Evolutionary conservation across 768 basidiomycete genomes (phyloP), one percentile per base, ranked within the genome.

Genomic region (Solioccasus polychromus): DNA sequence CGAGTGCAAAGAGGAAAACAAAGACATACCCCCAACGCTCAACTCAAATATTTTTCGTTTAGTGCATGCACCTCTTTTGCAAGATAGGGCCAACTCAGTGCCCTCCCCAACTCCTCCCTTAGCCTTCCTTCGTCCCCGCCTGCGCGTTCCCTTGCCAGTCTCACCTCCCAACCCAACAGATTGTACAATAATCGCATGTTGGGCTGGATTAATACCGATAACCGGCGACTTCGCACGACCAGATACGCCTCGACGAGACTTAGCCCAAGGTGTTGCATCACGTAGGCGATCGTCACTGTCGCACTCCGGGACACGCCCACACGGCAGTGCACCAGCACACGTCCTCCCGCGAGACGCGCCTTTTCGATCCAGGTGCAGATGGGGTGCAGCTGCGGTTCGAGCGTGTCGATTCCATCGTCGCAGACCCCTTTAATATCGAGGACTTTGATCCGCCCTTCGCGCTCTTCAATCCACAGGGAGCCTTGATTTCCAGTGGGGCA

Each of bases 281-380:
- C 88, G 67, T 97, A 97, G 15, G 94, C 94, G 59, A 98, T 97
- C 51, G 88, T 88, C 49, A 98, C 92, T 25, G 92, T 95, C 23
- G 95, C 94, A 59, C 88, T 91, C 49, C 95, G 72, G 35, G 87
- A 90, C 34, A 98, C 95, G n/a, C 95, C 95, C n/a, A 98, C 95
- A n/a, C 93, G 79, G 66, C 95, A 98, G 67, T 98, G 95, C 8
- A 98, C 92, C 41, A 98, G 75, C 26, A 95, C 85, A 60, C 88
- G 88, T 3, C 95, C 95, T 7, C 94, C 93, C 39, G 83, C 78
- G 26, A 70, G 66, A 31, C 91, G 72, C 34, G 92, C 95, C 40
- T 79, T 75, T 58, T 95, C 92, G 55, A 98, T 97, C 90, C 93
- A 97, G 36, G 84, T 85, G 60, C 92, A 92, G 32, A 95, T 88